Evolutionary conservation across 768 basidiomycete species (phyloP).

Genomic region (Suillus hirtellus): DNA sequence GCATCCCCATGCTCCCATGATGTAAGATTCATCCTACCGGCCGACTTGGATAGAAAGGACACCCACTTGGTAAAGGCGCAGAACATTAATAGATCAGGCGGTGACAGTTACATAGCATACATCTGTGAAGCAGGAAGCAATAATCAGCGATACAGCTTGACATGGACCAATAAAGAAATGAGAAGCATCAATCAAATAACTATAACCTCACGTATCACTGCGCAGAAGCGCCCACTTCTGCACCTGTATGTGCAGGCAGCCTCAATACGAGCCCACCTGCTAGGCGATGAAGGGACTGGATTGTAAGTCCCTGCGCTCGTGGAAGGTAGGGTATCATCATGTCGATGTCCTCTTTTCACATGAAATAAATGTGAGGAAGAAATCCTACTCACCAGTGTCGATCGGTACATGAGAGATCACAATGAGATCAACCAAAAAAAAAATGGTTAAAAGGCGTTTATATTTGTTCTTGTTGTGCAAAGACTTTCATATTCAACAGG

Average conservation of each 20-base stretch:
- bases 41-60: conserved; percentile 3
- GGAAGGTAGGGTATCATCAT: conserved; percentile 34
- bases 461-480: conserved; percentile 28
- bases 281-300: conserved; percentile 38
- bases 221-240: conserved; percentile 36
- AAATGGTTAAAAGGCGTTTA: not conserved
- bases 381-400: conserved; percentile 15
- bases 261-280: conserved; percentile 36
- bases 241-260: conserved; percentile 35
- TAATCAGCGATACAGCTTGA: not conserved
- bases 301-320: conserved; percentile 33
- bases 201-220: conserved; percentile 37
- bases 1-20: conserved; percentile 26
- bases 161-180: not conserved
- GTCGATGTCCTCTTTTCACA: not conserved
- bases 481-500: conserved; percentile 23
- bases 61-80: conserved; percentile 9
- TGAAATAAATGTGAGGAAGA: not conserved
- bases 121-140: conserved; percentile 14
- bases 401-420: not conserved
- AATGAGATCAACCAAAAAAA: conserved; percentile 4
- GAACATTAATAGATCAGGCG: not conserved
- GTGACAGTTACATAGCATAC: not conserved
- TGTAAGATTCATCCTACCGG: conserved; percentile 31
- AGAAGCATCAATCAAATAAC: conserved; percentile 32